Conservation (phyloP, 1,284 basidiomycete species). For the Hemileia vastatrix region DNA sequence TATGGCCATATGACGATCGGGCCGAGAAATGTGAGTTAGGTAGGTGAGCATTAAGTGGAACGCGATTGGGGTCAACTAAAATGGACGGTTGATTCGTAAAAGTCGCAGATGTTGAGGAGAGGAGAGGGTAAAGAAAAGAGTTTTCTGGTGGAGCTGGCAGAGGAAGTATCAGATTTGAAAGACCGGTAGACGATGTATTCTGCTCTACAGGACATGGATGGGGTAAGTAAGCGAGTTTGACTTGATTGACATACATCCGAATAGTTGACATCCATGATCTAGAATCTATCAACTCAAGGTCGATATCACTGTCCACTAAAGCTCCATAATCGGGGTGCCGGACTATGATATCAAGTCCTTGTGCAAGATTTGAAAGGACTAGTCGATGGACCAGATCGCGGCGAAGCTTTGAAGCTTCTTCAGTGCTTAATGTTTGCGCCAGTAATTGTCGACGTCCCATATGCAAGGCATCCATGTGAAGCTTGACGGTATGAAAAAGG, state of each 20-base stretch:
- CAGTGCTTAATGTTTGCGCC: conserved; percentile 69
- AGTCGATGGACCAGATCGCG: conserved; percentile 78
- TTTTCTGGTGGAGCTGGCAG: conserved; percentile 28
- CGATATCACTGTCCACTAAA: conserved; percentile 61
- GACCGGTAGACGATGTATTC: conserved; percentile 52
- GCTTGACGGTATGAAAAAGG: conserved; percentile 73
- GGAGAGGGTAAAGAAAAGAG: conserved; percentile 6
- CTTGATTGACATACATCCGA: conserved; percentile 79
- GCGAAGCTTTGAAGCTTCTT: conserved; percentile 72
- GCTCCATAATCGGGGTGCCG: conserved; percentile 83
- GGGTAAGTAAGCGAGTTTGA: conserved; percentile 36
- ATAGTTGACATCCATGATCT: conserved; percentile 50
- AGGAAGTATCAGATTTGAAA: conserved; percentile 58
- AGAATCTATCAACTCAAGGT: conserved; percentile 51
- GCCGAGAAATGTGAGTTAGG: conserved; percentile 12
- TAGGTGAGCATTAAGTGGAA: conserved; percentile 26
- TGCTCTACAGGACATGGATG: too few relatives aligned
- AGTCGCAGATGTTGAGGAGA: conserved; percentile 1
- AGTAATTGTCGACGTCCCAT: conserved; percentile 79
- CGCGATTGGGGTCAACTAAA: conserved; percentile 21
- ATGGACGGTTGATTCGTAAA: conserved; percentile 40
- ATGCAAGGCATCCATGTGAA: conserved; percentile 84
- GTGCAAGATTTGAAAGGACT: conserved; percentile 80
- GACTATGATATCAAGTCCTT: conserved; percentile 88
- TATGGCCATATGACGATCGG: neutral